Percentiles rank a stretch among this genome's conserved stretches.
Conservation (phyloP, 2,329 filamentous ascomycete species). For the Blumeria hordei region DNA sequence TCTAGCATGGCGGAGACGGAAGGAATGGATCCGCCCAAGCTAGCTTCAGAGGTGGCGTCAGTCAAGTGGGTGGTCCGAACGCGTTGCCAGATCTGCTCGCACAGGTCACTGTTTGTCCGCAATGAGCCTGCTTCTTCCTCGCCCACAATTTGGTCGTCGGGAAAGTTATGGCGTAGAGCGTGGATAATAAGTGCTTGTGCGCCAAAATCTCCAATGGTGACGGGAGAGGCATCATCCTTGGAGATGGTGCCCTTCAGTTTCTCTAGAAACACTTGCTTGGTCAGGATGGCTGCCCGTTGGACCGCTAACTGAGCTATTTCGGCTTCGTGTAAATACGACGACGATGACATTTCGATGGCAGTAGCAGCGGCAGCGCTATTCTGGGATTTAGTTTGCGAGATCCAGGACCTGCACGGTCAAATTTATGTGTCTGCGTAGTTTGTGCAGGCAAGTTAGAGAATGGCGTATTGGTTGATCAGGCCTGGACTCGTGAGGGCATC, state of each 20-base stretch:
- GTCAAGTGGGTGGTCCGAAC: slow-evolving; percentile 49
- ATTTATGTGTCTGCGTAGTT: too few relatives aligned
- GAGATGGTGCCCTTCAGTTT: slow-evolving; percentile 84
- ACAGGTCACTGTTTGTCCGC: slow-evolving; percentile 42
- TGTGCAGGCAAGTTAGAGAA: too few relatives aligned
- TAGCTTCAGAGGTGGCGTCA: slow-evolving; percentile 36
- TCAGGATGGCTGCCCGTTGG: slow-evolving; percentile 55
- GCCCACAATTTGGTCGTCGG: slow-evolving; percentile 70
- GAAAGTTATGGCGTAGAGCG: slow-evolving; percentile 75
- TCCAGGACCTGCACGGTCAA: too few relatives aligned
- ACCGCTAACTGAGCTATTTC: slow-evolving; percentile 70
- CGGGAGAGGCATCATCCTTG: slow-evolving; percentile 88
- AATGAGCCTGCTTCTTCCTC: slow-evolving; percentile 81
- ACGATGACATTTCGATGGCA: background rate
- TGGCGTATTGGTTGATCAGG: too few relatives aligned
- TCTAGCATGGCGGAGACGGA: slow-evolving; percentile 42
- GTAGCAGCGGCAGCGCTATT: background rate
- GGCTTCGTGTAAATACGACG: slow-evolving; percentile 49
- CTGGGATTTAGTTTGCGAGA: background rate
- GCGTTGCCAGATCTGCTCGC: slow-evolving; percentile 61
- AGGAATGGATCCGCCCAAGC: slow-evolving; percentile 45
- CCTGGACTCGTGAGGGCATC: too few relatives aligned
- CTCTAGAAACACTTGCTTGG: slow-evolving; percentile 58
- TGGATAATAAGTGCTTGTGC: slow-evolving; percentile 90
- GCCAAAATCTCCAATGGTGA: slow-evolving; percentile 94